Base-by-base conservation (phyloP, 1,284 basidiomycete genomes). In the Vanrija sp. region DNA sequence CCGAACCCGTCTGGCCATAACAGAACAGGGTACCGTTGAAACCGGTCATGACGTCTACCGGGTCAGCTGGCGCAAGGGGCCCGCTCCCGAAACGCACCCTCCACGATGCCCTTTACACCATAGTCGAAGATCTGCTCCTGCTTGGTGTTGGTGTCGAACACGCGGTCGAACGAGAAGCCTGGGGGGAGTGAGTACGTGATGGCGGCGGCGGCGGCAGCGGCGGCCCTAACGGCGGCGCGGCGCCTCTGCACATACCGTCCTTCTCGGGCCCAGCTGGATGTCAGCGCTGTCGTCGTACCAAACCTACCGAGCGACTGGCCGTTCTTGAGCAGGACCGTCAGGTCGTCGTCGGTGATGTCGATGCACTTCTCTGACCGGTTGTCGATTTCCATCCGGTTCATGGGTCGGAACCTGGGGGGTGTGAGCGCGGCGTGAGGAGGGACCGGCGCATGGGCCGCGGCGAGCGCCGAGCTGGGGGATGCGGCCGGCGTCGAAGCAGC, bases 1-100 rank as follows among this genome's bases (percentile, higher is more conserved):
- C 92, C 72, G 89, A 91, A 68, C 96, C 96, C 20, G 97, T 98
- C 77, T 98, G 96, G 55, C 96, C 96, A 75, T 99, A 99, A 44
- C 96, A 96, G 75, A 98, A 98, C 36, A 97, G 85, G 0, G 94
- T 97, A 16, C 95, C 95, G 68, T 99, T 99, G 80, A 98, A 99
- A 15, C 96, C 96, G 76, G 94, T 89, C 73, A 99, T 84, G 49
- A 99, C 96, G 83, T 99, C 95, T 95, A 49, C 10, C 12, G 31
- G n/a, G 39, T 60, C 44, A 62, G 49, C 55, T 23, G 3, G n/a
- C 23, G 12, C 37, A 15, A 5, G 35, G n/a, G n/a, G 19, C 37
- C 16, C 7, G 16, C 5, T 39, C 37, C 37, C 7, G 8, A 15
- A 6, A 53, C 69, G 53, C 25, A 72, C 71, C 71, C 53, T 72